A percentile compares a stretch with the other conserved stretches of the same genome.
phyloP scores from a whole-genome alignment of 2,329 filamentous ascomycete species.

The Canariomyces notabilis region DNA sequence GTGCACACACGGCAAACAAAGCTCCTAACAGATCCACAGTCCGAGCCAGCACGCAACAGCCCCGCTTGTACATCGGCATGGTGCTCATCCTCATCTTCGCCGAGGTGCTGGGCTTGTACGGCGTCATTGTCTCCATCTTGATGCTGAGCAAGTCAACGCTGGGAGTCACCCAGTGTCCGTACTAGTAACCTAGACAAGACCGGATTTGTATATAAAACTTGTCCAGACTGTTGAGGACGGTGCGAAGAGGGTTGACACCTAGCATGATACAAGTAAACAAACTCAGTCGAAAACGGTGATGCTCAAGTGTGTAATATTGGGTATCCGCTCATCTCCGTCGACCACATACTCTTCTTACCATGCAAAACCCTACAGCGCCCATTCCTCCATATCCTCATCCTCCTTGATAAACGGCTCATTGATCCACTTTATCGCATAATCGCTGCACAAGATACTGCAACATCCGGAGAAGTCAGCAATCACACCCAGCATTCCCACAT shows the following conservation, averaged over 20 bases:
- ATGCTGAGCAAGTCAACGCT: conserved; percentile 41
- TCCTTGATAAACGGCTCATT: conserved; percentile 83
- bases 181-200: conserved; percentile 18
- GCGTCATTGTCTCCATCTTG: conserved; percentile 44
- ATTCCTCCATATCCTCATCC: conserved; percentile 71
- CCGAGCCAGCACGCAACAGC: conserved; percentile 77
- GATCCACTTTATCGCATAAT: conserved; percentile 89
- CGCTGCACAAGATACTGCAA: conserved; percentile 81
- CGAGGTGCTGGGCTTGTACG: conserved; percentile 75
- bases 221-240: background rate
- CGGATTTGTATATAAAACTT: background rate
- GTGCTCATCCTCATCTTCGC: conserved; percentile 99
- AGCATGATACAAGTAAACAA: too few relatives aligned
- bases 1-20: background rate
- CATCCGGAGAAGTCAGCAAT: conserved; percentile 1
- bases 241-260: too few relatives aligned
- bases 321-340: conserved; percentile 8
- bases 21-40: too few relatives aligned
- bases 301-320: conserved; percentile 1
- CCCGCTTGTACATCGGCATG: conserved; percentile 91
- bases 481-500: conserved; percentile 1
- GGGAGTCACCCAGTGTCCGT: conserved; percentile 36
- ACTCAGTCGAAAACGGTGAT: too few relatives aligned
- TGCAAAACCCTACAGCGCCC: conserved; percentile 47
- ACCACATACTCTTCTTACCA: background rate